Evolutionary conservation across 805 yeast genomes (phyloP), one percentile per base, ranked within the genome.

Genomic region (Wickerhamiella parazyma): DNA sequence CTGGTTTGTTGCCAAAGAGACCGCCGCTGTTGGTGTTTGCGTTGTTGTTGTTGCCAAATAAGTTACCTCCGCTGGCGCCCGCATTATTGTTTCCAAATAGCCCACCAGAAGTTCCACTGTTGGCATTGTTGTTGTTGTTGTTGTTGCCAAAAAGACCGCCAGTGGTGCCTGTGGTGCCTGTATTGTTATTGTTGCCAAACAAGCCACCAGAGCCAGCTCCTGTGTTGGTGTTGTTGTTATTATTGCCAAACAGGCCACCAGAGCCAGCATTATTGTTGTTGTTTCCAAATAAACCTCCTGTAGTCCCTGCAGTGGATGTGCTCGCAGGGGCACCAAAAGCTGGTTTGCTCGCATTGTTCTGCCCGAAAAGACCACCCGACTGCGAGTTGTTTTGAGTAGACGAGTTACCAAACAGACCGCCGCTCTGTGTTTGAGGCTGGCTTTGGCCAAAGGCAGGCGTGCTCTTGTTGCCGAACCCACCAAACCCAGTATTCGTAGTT

Each of bases 1-100:
- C 42, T 17, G 51, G 50, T 40, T 49, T 47, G 3, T 49, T 47
- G 3, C 64, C 63, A 49, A 61, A 61, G 9, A 58, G 49, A 11
- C 62, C 58, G 16, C 49, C 48, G 14, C 47, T 26, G 12, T 43
- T 45, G 44, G 33, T 49, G 47, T 14, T 22, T 6, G 37, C 28
- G 28, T 40, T 49, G 28, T 37, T 43, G 41, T 51, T 56, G 33
- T 49, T 48, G 6, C 66, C 67, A 48, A 64, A 63, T 8, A 59
- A 44, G 6, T 66, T 31, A 12, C 48, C 49, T 14, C 33, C 29
- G 35, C 21, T 25, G 11, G 36, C 9, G 39, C 12, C 10, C 22
- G 12, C 22, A 19, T 38, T 39, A 24, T 37, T 36, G 36, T 39
- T 41, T 26, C 57, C 55, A 36, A 48, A 50, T 10, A 19, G 19